Percentiles rank a stretch among this genome's conserved stretches.
phyloP scores from a whole-genome alignment of 1,284 basidiomycete genomes.

The Hymenochaete sp. region DNA sequence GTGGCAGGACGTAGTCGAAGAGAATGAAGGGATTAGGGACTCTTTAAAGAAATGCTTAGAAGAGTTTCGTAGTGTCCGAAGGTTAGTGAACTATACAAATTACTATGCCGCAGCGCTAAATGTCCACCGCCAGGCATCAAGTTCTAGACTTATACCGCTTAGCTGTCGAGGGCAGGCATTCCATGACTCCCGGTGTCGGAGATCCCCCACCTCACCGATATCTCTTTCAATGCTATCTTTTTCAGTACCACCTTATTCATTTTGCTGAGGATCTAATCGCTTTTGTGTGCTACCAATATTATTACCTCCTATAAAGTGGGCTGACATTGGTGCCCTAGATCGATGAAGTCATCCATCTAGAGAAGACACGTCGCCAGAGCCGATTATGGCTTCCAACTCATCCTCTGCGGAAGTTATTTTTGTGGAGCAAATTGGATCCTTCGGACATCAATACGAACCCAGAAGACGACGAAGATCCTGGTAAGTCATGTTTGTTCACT shows the following conservation, averaged over 20 bases:
- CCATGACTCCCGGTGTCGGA: slow-evolving; percentile 18
- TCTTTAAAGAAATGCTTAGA: not conserved
- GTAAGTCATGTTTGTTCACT: slow-evolving; percentile 25
- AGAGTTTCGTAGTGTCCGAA: not conserved
- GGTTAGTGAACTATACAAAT: not conserved
- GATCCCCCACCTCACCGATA: slow-evolving; percentile 50
- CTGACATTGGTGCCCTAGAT: not conserved
- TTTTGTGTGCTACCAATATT: slow-evolving; percentile 19
- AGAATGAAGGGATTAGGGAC: not conserved
- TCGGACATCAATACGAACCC: slow-evolving; percentile 33
- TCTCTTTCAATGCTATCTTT: slow-evolving; percentile 63
- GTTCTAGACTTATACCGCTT: not conserved
- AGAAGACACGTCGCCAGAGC: slow-evolving; percentile 28
- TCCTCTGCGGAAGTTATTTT: slow-evolving; percentile 30
- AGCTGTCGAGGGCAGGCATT: not conserved
- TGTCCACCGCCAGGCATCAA: not conserved
- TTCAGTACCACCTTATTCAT: slow-evolving; percentile 51
- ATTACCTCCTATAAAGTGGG: not conserved
- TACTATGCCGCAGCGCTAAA: not conserved
- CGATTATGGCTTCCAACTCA: slow-evolving; percentile 64
- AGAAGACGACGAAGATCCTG: slow-evolving; percentile 48
- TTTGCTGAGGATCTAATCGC: slow-evolving; percentile 28
- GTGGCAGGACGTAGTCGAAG: not conserved
- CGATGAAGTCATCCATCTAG: not conserved
- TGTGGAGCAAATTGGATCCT: slow-evolving; percentile 42